These are phyloP conservation scores for Salix viminalis DNA, from an alignment of 345 rosid species.

Conservation along the genomic window DNA sequence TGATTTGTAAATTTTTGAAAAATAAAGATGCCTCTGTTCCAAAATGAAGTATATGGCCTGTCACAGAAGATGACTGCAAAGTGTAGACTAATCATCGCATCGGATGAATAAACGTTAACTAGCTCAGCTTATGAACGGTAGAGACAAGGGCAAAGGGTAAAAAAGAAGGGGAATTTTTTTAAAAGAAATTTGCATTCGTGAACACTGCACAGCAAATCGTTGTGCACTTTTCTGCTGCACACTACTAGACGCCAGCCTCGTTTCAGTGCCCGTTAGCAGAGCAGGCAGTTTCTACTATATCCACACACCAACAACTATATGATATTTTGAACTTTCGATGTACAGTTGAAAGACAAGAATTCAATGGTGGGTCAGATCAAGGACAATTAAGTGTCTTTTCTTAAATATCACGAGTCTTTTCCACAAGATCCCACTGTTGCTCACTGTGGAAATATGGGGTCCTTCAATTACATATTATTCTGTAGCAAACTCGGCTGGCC, in stretches of 20 bases:
- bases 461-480: background rate
- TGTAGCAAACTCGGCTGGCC: background rate
- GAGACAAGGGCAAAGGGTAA: background rate
- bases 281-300: conserved; percentile 3
- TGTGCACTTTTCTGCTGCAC: conserved; percentile 15
- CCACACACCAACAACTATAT: background rate
- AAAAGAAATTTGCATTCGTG: background rate
- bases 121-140: background rate
- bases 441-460: background rate
- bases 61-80: background rate
- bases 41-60: background rate
- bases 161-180: no score
- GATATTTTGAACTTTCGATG: background rate
- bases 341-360: conserved; percentile 30
- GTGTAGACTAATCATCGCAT: background rate
- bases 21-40: background rate
- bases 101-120: background rate
- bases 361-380: conserved; percentile 41
- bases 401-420: conserved; percentile 3
- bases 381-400: conserved; percentile 16
- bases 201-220: background rate
- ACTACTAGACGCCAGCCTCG: background rate
- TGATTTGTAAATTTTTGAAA: no score
- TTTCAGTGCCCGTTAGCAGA: background rate
- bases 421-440: conserved; percentile 15